Percentiles rank a stretch among this genome's conserved stretches.
phyloP scores from a whole-genome alignment of 805 yeast species.

The Ascoidea asiatica region DNA sequence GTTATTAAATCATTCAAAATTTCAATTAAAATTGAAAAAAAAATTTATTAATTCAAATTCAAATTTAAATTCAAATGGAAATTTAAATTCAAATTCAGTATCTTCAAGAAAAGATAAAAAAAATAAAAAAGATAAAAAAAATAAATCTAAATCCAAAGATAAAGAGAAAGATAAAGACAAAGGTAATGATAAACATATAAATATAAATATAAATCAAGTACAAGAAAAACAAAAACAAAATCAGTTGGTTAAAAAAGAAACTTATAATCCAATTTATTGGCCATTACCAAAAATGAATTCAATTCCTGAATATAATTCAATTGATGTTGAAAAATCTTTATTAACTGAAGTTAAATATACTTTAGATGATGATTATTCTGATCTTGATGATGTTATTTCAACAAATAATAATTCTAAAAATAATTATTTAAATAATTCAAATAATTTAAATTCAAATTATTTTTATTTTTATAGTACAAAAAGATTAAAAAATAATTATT shows the following conservation, averaged over 20 bases:
- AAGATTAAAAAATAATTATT: slow-evolving; percentile 52
- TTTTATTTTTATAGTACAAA: slow-evolving; percentile 40
- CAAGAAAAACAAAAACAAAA: too few species aligned
- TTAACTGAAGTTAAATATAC: slow-evolving; percentile 60
- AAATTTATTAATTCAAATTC: slow-evolving; percentile 12
- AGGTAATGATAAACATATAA: background rate
- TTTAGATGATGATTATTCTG: slow-evolving; percentile 30
- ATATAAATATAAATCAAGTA: slow-evolving; percentile 11
- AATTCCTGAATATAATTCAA: slow-evolving; percentile 47
- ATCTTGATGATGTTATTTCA: slow-evolving; percentile 24
- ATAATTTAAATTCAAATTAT: slow-evolving; percentile 5
- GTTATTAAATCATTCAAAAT: slow-evolving; percentile 30
- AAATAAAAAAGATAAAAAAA: too few species aligned
- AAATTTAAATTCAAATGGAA: slow-evolving; percentile 6
- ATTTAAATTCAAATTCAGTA: too few species aligned
- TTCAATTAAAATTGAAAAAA: too few species aligned
- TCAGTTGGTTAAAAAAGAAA: too few species aligned
- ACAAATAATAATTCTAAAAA: slow-evolving; percentile 15
- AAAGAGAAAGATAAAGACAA: too few species aligned
- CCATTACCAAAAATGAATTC: slow-evolving; percentile 64
- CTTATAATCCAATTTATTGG: slow-evolving; percentile 39
- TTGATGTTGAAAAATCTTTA: slow-evolving; percentile 70
- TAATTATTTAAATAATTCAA: slow-evolving; percentile 6
- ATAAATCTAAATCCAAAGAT: too few species aligned
- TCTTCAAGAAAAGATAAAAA: too few species aligned